Percentiles rank a stretch among this genome's conserved stretches.
Conservation (phyloP, 352 stramenopile species). For the Aphanomyces stellatus region DNA sequence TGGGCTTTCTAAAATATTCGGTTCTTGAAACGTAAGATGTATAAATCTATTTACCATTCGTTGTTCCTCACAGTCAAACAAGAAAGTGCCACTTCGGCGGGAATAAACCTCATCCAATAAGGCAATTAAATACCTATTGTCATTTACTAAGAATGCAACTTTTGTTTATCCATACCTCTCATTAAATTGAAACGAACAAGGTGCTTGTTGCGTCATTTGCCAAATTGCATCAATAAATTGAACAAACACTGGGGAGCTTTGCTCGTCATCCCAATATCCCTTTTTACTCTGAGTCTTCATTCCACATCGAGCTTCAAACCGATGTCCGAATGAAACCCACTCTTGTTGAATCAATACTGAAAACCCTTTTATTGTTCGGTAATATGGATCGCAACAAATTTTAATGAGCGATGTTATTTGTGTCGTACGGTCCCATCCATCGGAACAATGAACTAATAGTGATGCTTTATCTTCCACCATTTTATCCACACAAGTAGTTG, state of each 20-base stretch:
- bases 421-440: constrained; percentile 98
- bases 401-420: constrained; percentile 94
- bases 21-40: no score
- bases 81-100: constrained; percentile 95
- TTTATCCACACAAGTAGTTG: constrained; percentile 87
- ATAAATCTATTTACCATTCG: constrained; percentile 36
- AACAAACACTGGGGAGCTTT: constrained; percentile 97
- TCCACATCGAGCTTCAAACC: constrained; percentile 91
- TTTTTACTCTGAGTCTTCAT: constrained; percentile 35
- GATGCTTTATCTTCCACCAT: constrained; percentile 81
- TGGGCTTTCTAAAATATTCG: constrained; percentile 60
- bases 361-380: constrained; percentile 95
- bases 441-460: constrained; percentile 97
- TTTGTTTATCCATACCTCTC: constrained; percentile 57
- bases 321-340: constrained; percentile 98
- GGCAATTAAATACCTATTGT: constrained; percentile 77
- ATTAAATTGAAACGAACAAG: constrained; percentile 98
- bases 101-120: constrained; percentile 95
- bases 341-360: constrained; percentile 97
- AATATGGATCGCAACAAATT: constrained; percentile 96
- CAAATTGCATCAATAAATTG: constrained; percentile 98
- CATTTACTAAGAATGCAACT: no score
- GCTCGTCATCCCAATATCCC: constrained; percentile 90
- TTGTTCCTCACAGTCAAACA: constrained; percentile 94
- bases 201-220: constrained; percentile 95